Percentiles rank a stretch among this genome's conserved stretches.
phyloP scores from a whole-genome alignment of 768 basidiomycete species.

The Agrocybe praecox region DNA sequence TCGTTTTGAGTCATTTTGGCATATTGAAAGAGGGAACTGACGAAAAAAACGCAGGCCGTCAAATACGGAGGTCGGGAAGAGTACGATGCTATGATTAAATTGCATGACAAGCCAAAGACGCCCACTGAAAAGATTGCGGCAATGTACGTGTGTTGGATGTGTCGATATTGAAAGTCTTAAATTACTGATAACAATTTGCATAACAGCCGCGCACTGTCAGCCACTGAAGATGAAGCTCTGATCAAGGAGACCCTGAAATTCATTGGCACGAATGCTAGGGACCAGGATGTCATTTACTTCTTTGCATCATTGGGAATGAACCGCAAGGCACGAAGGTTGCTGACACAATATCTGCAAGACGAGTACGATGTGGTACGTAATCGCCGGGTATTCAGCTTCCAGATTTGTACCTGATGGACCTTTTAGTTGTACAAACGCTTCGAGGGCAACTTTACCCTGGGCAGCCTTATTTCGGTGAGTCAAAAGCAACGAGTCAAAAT shows the following conservation, averaged over 20 bases:
- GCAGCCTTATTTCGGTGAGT: constrained; percentile 54
- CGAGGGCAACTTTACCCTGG: constrained; percentile 67
- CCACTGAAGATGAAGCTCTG: constrained; percentile 56
- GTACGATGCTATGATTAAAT: constrained; percentile 68
- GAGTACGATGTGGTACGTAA: constrained; percentile 63
- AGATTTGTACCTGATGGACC: neutral
- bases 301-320: constrained; percentile 63
- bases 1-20: constrained; percentile 16
- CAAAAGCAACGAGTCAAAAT: neutral
- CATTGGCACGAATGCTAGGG: constrained; percentile 53
- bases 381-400: neutral
- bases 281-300: constrained; percentile 68
- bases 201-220: constrained; percentile 64
- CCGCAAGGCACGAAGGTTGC: constrained; percentile 49
- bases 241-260: constrained; percentile 64
- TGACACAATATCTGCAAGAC: constrained; percentile 66
- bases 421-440: constrained; percentile 65
- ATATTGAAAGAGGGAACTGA: neutral
- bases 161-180: neutral
- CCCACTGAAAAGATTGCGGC: constrained; percentile 74
- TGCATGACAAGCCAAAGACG: constrained; percentile 74
- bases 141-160: constrained; percentile 48
- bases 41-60: constrained; percentile 51
- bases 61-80: constrained; percentile 73
- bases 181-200: constrained; percentile 5